A percentile compares a stretch with the other conserved stretches of the same genome.
phyloP scores from a whole-genome alignment of 2,329 filamentous ascomycete species.

The Talaromyces sp. region DNA sequence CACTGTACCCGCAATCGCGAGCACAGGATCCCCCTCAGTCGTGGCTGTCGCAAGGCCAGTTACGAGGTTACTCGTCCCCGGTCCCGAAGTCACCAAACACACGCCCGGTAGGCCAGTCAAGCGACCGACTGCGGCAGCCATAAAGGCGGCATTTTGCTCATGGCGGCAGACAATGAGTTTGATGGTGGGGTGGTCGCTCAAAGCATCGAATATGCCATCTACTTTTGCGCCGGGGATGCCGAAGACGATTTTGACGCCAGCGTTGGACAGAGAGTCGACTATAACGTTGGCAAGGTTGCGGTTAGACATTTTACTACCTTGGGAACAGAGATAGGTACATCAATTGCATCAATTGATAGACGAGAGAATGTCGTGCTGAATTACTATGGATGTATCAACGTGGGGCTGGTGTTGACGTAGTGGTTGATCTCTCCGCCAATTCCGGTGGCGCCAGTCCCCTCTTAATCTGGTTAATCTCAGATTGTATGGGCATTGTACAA shows the following conservation, averaged over 20 bases:
- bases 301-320: not conserved
- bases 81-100: slow-evolving; percentile 17
- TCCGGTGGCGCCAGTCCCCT: not conserved
- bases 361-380: not conserved
- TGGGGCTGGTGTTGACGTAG: not conserved
- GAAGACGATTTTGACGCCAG: slow-evolving; percentile 18
- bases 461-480: not conserved
- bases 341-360: not conserved
- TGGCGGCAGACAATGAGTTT: slow-evolving; percentile 18
- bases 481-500: not conserved
- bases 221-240: slow-evolving; percentile 19
- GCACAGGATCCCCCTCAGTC: slow-evolving; percentile 17
- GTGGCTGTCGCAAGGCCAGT: slow-evolving; percentile 18
- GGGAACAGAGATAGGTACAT: too few relatives aligned
- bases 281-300: slow-evolving; percentile 16
- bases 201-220: slow-evolving; percentile 18
- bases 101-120: slow-evolving; percentile 17
- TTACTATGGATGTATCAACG: not conserved
- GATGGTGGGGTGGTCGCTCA: slow-evolving; percentile 17
- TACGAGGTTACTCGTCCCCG: slow-evolving; percentile 19
- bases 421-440: not conserved
- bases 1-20: slow-evolving; percentile 17
- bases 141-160: slow-evolving; percentile 19
- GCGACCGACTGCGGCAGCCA: slow-evolving; percentile 17
- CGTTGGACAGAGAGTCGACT: slow-evolving; percentile 18